phyloP scores from a whole-genome alignment of 2,329 filamentous ascomycete species.

The Diaporthe ampelina region DNA sequence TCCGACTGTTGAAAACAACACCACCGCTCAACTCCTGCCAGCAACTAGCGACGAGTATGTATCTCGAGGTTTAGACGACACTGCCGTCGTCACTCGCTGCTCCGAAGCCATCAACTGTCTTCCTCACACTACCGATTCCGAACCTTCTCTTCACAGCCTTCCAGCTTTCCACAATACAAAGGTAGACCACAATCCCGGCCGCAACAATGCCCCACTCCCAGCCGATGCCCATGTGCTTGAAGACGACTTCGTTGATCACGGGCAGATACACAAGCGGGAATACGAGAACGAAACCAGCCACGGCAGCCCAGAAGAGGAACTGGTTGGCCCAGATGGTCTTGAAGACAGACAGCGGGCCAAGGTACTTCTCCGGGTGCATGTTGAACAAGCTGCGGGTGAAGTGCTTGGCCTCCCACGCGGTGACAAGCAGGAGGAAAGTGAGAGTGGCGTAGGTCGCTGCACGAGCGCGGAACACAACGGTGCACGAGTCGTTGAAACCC shows the following conservation, averaged over 20 bases:
- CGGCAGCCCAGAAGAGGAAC: slow-evolving; percentile 75
- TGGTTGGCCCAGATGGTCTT: slow-evolving; percentile 77
- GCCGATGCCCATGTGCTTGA: slow-evolving; percentile 76
- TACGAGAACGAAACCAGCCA: slow-evolving; percentile 70
- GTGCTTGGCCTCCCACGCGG: slow-evolving; percentile 82
- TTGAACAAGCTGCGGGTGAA: slow-evolving; percentile 78
- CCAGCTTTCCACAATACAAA: slow-evolving; percentile 76
- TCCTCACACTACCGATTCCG: neutral
- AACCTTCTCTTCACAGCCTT: slow-evolving; percentile 71
- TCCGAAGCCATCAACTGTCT: slow-evolving; percentile 18
- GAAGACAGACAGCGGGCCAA: slow-evolving; percentile 64
- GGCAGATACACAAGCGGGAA: slow-evolving; percentile 79
- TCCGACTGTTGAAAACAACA: neutral
- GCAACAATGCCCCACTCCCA: slow-evolving; percentile 82
- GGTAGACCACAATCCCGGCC: slow-evolving; percentile 70
- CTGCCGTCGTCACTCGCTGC: slow-evolving; percentile 7
- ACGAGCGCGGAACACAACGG: slow-evolving; percentile 73
- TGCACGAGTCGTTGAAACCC: slow-evolving; percentile 62
- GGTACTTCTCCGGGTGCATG: slow-evolving; percentile 69
- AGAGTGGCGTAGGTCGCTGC: slow-evolving; percentile 79
- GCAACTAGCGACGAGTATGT: neutral
- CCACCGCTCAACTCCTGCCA: neutral
- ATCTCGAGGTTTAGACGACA: neutral
- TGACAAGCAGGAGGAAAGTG: slow-evolving; percentile 76
- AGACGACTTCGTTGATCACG: slow-evolving; percentile 74